Conservation (phyloP, 208 protist genomes). For the Acanthamoeba culbertsoni region DNA sequence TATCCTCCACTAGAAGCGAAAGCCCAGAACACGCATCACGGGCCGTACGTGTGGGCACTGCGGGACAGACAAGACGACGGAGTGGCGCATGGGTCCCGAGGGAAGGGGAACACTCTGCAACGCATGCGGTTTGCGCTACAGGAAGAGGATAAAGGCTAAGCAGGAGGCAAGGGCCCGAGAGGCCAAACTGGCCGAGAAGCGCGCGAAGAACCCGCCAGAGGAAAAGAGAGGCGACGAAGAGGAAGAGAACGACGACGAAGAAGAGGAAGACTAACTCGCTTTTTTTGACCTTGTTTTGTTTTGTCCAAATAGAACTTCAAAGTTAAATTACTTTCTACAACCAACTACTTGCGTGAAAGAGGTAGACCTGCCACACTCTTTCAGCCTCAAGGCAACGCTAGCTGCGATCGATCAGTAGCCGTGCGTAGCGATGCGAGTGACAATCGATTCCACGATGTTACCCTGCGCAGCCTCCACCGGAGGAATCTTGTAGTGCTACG, state of each 20-base stretch:
- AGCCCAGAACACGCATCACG: background rate
- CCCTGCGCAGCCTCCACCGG: background rate
- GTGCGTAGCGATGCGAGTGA: background rate
- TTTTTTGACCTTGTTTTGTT: no score
- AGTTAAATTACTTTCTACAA: no score
- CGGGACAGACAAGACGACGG: background rate
- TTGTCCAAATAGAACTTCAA: no score
- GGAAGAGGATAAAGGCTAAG: background rate
- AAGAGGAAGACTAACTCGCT: no score
- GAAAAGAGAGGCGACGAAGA: no score
- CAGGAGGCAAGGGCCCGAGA: background rate
- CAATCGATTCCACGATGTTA: background rate
- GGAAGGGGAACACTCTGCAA: slow-evolving; percentile 39
- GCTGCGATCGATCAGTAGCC: no score
- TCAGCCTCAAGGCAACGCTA: no score
- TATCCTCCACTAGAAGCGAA: background rate
- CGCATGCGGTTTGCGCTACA: slow-evolving; percentile 29
- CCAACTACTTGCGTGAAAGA: no score
- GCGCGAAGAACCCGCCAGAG: no score
- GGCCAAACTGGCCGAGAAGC: background rate
- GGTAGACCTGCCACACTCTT: no score
- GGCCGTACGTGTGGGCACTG: background rate
- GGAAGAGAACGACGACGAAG: no score
- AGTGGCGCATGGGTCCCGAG: slow-evolving; percentile 27
- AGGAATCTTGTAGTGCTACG: slow-evolving; percentile 41